Conservation (phyloP, 2,329 filamentous ascomycete genomes). For the Thelonectria blattea region DNA sequence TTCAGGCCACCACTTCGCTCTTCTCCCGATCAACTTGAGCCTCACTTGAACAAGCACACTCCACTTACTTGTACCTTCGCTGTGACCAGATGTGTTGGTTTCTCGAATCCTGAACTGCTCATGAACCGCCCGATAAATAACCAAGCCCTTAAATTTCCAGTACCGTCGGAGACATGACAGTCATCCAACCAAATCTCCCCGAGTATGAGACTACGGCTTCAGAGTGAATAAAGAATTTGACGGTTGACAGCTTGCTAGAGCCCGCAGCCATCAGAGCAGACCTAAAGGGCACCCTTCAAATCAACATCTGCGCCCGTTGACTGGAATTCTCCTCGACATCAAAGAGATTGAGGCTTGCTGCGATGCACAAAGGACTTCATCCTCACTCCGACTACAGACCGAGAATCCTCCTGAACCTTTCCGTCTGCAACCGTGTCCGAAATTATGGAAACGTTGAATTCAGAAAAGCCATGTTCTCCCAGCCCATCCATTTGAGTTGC, state of each 20-base stretch:
- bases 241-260: not conserved
- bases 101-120: too few species aligned
- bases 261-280: not conserved
- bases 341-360: not conserved
- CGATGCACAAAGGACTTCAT: not conserved
- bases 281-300: not conserved
- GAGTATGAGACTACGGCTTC: not conserved
- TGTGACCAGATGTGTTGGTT: too few species aligned
- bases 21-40: too few species aligned
- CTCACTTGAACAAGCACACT: too few species aligned
- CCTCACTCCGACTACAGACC: not conserved
- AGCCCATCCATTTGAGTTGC: not conserved
- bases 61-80: too few species aligned
- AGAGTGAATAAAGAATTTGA: not conserved
- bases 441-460: not conserved
- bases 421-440: not conserved
- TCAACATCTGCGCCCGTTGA: not conserved
- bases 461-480: not conserved
- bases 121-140: too few species aligned
- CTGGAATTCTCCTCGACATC: not conserved
- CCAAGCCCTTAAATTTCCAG: too few species aligned
- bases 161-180: too few species aligned
- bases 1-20: too few species aligned
- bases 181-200: too few species aligned
- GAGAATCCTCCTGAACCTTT: not conserved